Evolutionary conservation across 176 grass and related monocot genomes (phyloP).

Genomic region (Ampelocalamus luodianensis): DNA sequence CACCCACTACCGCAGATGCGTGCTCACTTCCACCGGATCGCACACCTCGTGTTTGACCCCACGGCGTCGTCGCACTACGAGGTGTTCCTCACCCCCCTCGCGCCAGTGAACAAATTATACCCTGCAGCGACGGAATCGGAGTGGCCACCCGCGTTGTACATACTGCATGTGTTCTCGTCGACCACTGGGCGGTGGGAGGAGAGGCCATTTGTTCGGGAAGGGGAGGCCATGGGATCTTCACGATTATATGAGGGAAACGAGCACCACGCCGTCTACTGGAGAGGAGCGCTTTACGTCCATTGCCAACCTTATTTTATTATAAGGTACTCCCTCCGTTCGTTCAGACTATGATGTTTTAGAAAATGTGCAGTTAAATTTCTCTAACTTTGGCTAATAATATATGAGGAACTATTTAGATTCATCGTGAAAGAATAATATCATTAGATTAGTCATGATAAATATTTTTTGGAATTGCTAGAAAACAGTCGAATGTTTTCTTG

Average conservation of each 20-base stretch:
- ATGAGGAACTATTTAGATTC: no score
- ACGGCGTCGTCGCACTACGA: not conserved
- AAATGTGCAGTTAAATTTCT: no score
- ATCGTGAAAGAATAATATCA: no score
- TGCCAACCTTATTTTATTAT: not conserved
- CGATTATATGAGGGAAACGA: no score
- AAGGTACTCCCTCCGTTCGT: not conserved
- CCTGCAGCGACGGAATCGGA: not conserved
- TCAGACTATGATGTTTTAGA: no score
- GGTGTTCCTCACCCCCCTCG: not conserved
- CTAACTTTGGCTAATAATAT: no score
- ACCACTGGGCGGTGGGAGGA: not conserved
- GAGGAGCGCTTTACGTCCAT: not conserved
- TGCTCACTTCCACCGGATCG: no score
- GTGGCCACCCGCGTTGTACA: not conserved
- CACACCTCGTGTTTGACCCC: constrained; percentile 6
- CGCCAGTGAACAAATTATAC: no score
- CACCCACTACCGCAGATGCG: no score
- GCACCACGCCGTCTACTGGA: not conserved
- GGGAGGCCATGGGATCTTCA: not conserved
- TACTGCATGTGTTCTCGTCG: not conserved
- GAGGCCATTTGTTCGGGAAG: not conserved
- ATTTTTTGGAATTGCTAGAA: no score
- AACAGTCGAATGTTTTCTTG: no score
- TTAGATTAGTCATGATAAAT: no score